Percentiles rank a stretch among this genome's conserved stretches.
Conservation (phyloP, 2,329 filamentous ascomycete species). For the Tolypocladium sp. region DNA sequence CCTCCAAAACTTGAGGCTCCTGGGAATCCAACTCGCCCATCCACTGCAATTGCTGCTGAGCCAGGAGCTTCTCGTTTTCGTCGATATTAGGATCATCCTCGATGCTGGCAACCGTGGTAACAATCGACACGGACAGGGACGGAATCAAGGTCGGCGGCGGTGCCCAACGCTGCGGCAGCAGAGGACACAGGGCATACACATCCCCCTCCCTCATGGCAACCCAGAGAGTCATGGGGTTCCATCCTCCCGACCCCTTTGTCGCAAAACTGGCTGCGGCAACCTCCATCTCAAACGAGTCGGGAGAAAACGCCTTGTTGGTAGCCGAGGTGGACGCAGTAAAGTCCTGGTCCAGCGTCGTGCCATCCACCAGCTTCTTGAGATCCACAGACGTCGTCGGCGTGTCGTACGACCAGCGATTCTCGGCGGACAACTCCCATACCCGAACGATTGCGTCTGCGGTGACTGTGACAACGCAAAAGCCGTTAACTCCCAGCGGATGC, state of each 20-base stretch:
- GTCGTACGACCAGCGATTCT: constrained; percentile 81
- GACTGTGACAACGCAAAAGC: constrained; percentile 76
- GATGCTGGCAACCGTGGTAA: constrained; percentile 58
- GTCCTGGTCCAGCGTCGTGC: constrained; percentile 71
- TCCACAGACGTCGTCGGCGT: constrained; percentile 77
- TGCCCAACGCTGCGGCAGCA: constrained; percentile 81
- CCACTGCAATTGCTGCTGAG: constrained; percentile 58
- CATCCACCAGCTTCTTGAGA: constrained; percentile 80
- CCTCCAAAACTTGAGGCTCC: constrained; percentile 47
- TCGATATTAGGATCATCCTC: constrained; percentile 50
- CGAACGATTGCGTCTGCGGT: constrained; percentile 83
- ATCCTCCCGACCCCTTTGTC: constrained; percentile 60
- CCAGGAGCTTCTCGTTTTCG: constrained; percentile 43
- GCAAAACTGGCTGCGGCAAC: constrained; percentile 81
- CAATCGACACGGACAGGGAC: constrained; percentile 72
- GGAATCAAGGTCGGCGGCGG: constrained; percentile 68
- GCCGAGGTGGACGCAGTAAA: constrained; percentile 67
- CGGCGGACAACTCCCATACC: constrained; percentile 80
- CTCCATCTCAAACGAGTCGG: constrained; percentile 87
- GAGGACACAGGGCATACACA: constrained; percentile 84
- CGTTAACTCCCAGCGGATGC: constrained; percentile 83
- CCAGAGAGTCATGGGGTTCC: constrained; percentile 96
- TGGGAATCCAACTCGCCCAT: constrained; percentile 58
- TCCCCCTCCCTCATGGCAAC: constrained; percentile 91
- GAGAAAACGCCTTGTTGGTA: constrained; percentile 74